Evolutionary conservation across 2,329 filamentous ascomycete species (phyloP).

Genomic region (Alternaria atra): DNA sequence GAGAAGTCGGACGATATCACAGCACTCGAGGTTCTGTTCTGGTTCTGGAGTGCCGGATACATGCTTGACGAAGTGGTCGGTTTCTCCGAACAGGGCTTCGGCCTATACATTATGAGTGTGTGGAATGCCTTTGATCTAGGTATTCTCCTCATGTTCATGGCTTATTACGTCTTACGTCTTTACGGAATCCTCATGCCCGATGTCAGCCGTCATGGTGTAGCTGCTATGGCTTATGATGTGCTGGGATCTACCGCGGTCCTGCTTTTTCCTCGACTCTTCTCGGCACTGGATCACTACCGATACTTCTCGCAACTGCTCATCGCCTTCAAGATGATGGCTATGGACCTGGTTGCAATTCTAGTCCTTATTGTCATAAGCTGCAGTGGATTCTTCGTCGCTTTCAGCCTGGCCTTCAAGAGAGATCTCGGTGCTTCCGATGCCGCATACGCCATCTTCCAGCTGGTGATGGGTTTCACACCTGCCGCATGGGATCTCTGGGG

Average conservation of each 20-base stretch:
- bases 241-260: slow-evolving; percentile 89
- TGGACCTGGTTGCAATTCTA: slow-evolving; percentile 85
- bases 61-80: slow-evolving; percentile 97
- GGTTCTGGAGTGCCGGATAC: slow-evolving; percentile 97
- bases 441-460: slow-evolving; percentile 92
- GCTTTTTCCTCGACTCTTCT: slow-evolving; percentile 89
- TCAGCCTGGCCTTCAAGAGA: slow-evolving; percentile 79
- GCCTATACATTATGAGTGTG: slow-evolving; percentile 95
- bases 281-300: slow-evolving; percentile 90
- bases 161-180: slow-evolving; percentile 88
- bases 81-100: slow-evolving; percentile 96
- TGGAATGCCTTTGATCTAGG: slow-evolving; percentile 97
- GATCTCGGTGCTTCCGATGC: slow-evolving; percentile 75
- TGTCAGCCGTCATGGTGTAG: slow-evolving; percentile 71
- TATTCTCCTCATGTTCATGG: slow-evolving; percentile 83
- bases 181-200: slow-evolving; percentile 88
- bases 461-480: slow-evolving; percentile 94
- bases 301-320: slow-evolving; percentile 96
- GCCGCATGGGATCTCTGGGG: slow-evolving; percentile 93
- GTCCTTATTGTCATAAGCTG: slow-evolving; percentile 86
- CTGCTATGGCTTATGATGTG: slow-evolving; percentile 91
- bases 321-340: slow-evolving; percentile 91
- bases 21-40: slow-evolving; percentile 85
- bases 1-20: slow-evolving; percentile 83
- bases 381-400: slow-evolving; percentile 95